Percentiles rank a stretch among this genome's conserved stretches.
Conservation (phyloP, 2,329 filamentous ascomycete genomes). For the Aspergillus floridensis region DNA sequence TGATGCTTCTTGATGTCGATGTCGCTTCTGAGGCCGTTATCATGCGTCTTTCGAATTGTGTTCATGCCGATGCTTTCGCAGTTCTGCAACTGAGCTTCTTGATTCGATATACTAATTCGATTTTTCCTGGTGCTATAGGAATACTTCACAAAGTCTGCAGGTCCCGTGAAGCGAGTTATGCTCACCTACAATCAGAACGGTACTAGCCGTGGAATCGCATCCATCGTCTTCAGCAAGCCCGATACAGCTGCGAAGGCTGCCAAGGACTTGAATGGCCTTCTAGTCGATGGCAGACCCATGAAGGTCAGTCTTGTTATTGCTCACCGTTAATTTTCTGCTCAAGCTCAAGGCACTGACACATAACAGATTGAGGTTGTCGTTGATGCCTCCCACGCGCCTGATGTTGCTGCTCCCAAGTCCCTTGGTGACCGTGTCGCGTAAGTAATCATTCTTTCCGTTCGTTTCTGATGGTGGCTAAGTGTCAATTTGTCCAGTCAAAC, state of each 20-base stretch:
- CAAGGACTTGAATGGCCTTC: constrained; percentile 77
- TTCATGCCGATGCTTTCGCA: constrained; percentile 24
- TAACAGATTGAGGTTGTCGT: constrained; percentile 84
- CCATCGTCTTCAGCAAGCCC: constrained; percentile 77
- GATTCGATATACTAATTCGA: constrained; percentile 46
- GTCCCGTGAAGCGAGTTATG: constrained; percentile 85
- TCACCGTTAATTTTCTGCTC: too few relatives aligned
- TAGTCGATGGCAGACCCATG: constrained; percentile 86
- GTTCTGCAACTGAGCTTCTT: constrained; percentile 22
- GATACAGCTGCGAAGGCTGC: constrained; percentile 84
- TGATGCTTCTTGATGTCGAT: constrained; percentile 46
- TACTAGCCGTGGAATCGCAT: constrained; percentile 86
- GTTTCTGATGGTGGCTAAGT: constrained; percentile 21
- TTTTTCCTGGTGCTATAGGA: constrained; percentile 67
- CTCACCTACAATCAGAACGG: constrained; percentile 92
- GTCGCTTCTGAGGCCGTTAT: constrained; percentile 25
- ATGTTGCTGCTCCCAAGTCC: constrained; percentile 66
- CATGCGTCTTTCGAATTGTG: constrained; percentile 26
- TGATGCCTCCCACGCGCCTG: constrained; percentile 68
- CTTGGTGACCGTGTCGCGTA: constrained; percentile 83
- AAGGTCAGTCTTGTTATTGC: constrained; percentile 59
- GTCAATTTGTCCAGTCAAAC: constrained; percentile 47
- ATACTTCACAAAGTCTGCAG: constrained; percentile 86
- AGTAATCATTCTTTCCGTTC: constrained; percentile 21
- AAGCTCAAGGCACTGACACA: constrained; percentile 15